Base-by-base conservation (phyloP, 2,329 filamentous ascomycete species). In the Aureobasidium melanogenum region DNA sequence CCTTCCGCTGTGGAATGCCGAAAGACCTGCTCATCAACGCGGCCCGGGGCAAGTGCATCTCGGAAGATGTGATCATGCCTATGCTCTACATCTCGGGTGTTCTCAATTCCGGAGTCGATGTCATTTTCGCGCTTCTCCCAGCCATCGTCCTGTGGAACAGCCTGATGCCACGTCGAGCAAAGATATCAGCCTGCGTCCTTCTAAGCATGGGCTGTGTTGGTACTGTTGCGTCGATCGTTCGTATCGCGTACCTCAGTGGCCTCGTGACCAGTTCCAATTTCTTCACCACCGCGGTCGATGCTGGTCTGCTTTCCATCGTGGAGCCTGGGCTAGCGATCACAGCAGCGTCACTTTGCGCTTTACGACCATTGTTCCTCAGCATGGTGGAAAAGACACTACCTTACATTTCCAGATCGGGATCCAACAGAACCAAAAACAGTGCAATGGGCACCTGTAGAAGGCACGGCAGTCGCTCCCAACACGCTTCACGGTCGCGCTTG, bases 281-380 rank as follows among this genome's bases (percentile, higher is more conserved):
- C 28, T 63, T 63, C 41, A 60, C 38, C 3, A 24, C 47, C 9
- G 56, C 63, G 6, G 54, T 62, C 10, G 56, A 64, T 22, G 54
- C 65, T 30, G 62, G 57, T 15, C 59, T 67, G 14, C 64, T 64
- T 44, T 63, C 60, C 22, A 46, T 55, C 22, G 55, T 64, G 17
- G 68, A 70, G 43, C 63, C 63, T 12, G 66, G 64, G 19, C 56
- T 69, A 12, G 67, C 64, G 9, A 63, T 70, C 7, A 63, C 64
- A 19, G 68, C 67, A 15, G 59, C 64, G 1, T 67, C 65, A 7
- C 51, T 69, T 12, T 56, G 62, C 2, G 61, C 67, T 1, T 61
- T 68, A 12, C 62, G 68, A 15, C 66, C 68, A 2, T 54, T 69
- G 10, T 67, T 69, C 62, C 55, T 55, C 28, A 51, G 26, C 15